These are phyloP conservation scores for Oryza nivara DNA, from an alignment of 176 grass and related monocot species.

Conservation along the genomic window DNA sequence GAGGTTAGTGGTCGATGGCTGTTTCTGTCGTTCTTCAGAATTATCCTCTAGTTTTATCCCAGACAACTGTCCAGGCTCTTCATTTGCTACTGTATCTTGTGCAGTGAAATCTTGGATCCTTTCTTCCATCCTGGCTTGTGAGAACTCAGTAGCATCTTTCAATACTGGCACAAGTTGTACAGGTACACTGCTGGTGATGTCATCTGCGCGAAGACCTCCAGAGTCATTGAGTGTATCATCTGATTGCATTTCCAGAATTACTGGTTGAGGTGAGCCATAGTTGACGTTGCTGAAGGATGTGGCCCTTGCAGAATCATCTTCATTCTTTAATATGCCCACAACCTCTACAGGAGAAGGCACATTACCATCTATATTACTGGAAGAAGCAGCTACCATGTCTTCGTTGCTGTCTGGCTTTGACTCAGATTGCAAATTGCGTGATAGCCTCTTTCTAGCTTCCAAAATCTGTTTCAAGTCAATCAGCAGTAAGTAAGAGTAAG, in stretches of 20 bases:
- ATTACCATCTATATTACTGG: conserved; percentile 31
- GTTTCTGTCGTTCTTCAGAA: conserved; percentile 37
- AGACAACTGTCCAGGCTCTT: conserved; percentile 42
- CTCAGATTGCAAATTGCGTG: conserved; percentile 48
- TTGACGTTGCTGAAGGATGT: conserved; percentile 40
- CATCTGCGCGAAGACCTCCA: conserved; percentile 39
- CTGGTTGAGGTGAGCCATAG: conserved; percentile 33
- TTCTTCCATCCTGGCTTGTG: conserved; percentile 38
- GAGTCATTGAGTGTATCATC: conserved; percentile 10
- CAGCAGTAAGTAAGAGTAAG: conserved; percentile 29
- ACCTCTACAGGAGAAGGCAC: conserved; percentile 13
- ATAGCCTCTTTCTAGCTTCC: conserved; percentile 59
- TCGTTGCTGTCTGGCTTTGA: conserved; percentile 47
- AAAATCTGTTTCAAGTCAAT: conserved; percentile 60
- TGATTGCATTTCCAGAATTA: conserved; percentile 5
- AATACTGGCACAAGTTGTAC: conserved; percentile 34
- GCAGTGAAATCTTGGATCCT: conserved; percentile 13
- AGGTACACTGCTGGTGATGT: conserved; percentile 34
- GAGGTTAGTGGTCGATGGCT: conserved; percentile 18
- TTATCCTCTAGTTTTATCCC: conserved; percentile 53
- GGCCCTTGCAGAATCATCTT: conserved; percentile 29
- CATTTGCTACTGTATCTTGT: conserved; percentile 33
- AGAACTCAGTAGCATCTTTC: not conserved
- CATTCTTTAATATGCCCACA: conserved; percentile 19
- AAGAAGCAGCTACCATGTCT: not conserved